Conservation (phyloP, 2,329 filamentous ascomycete genomes). For the Ophiostoma sp. region DNA sequence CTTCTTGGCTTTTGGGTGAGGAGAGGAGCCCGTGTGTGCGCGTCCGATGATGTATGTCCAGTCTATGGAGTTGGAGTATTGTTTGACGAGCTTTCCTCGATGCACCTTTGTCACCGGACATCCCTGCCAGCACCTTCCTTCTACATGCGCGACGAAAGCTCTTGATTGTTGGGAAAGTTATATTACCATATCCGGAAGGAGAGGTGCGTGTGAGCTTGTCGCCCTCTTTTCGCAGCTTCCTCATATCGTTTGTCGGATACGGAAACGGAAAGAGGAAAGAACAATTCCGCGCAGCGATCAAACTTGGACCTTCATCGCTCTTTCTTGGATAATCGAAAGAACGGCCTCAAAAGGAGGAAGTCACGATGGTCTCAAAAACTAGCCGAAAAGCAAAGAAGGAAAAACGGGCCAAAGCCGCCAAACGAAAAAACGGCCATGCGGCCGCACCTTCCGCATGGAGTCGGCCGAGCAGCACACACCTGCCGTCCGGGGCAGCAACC, state of each 20-base stretch:
- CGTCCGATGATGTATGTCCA: not conserved
- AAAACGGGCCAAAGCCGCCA: not conserved
- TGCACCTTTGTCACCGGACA: not conserved
- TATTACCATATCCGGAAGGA: not conserved
- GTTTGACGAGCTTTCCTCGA: not conserved
- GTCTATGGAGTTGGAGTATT: not conserved
- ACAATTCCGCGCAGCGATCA: not conserved
- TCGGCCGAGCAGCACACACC: not conserved
- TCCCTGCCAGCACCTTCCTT: not conserved
- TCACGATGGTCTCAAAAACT: not conserved
- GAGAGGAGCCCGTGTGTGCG: not conserved
- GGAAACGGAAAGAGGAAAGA: not conserved
- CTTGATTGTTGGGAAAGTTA: not conserved
- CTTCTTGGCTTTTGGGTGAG: not conserved
- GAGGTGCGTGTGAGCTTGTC: not conserved
- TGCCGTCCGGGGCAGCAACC: not conserved
- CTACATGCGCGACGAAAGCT: too few relatives aligned
- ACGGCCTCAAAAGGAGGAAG: not conserved
- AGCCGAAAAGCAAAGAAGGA: not conserved
- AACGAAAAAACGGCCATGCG: not conserved
- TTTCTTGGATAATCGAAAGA: not conserved
- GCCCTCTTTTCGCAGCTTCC: not conserved
- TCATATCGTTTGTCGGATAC: not conserved
- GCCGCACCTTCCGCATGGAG: conserved; percentile 17
- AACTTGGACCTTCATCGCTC: not conserved